Evolutionary conservation across 768 basidiomycete species (phyloP).

Genomic region (Leccinum pellstonianum): DNA sequence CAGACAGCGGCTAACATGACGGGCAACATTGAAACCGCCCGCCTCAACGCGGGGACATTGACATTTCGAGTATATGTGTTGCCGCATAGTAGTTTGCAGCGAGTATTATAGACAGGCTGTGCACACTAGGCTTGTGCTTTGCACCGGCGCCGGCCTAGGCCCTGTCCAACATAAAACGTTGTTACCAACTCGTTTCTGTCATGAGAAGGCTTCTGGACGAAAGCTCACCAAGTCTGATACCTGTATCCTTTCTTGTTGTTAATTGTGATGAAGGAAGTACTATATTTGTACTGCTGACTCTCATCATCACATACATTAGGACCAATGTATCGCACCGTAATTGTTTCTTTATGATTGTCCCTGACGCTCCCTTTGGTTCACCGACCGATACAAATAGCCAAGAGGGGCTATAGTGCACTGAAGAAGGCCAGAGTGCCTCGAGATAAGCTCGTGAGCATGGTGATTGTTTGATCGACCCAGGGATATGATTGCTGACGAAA

Average conservation of each 20-base stretch:
- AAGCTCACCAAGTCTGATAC: conserved; percentile 16
- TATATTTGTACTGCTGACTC: conserved; percentile 29
- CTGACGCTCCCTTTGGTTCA: conserved; percentile 13
- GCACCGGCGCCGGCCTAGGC: conserved; percentile 14
- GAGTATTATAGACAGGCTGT: conserved; percentile 5
- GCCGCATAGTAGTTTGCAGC: background rate
- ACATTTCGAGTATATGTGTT: conserved; percentile 3
- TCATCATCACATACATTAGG: conserved; percentile 17
- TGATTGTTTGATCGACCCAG: conserved; percentile 5
- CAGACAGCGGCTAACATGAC: conserved; percentile 15
- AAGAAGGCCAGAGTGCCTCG: conserved; percentile 1
- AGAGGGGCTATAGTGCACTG: background rate
- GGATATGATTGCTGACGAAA: conserved; percentile 3
- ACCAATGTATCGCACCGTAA: conserved; percentile 22
- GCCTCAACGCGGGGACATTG: conserved; percentile 17
- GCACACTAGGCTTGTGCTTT: conserved; percentile 11
- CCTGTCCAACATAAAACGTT: conserved; percentile 10
- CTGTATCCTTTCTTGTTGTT: conserved; percentile 31
- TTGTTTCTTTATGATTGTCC: conserved; percentile 25
- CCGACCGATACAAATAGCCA: background rate
- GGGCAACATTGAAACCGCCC: conserved; percentile 11
- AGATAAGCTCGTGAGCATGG: background rate
- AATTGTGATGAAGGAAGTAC: conserved; percentile 31
- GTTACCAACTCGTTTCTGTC: conserved; percentile 9
- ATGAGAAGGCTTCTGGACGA: background rate